phyloP scores from a whole-genome alignment of 2,329 filamentous ascomycete species.

The Penicillium sp. region DNA sequence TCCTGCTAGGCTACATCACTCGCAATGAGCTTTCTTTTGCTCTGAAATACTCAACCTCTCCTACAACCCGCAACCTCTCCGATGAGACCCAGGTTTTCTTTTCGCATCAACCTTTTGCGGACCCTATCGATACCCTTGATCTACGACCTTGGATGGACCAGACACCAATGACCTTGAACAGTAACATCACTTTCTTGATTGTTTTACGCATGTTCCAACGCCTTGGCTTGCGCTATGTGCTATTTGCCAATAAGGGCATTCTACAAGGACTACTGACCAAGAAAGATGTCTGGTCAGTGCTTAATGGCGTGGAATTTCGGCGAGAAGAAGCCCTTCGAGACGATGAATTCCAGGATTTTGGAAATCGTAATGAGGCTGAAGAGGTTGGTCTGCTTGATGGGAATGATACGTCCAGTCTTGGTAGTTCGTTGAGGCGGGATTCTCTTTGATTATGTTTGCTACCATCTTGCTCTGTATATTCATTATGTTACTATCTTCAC shows the following conservation, averaged over 20 bases:
- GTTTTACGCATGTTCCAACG: constrained; percentile 92
- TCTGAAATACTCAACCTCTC: constrained; percentile 61
- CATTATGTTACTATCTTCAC: not conserved
- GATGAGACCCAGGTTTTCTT: constrained; percentile 80
- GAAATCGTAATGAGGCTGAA: constrained; percentile 32
- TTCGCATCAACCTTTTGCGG: constrained; percentile 75
- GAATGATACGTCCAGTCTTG: constrained; percentile 35
- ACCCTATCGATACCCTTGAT: constrained; percentile 76
- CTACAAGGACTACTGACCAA: constrained; percentile 88
- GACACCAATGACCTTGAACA: constrained; percentile 87
- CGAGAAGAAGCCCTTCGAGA: constrained; percentile 34
- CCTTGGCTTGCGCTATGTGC: constrained; percentile 82
- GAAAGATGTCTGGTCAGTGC: constrained; percentile 93
- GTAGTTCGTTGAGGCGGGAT: constrained; percentile 33
- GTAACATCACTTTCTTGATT: constrained; percentile 74
- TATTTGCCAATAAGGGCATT: constrained; percentile 79
- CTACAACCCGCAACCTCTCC: constrained; percentile 52
- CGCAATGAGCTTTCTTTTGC: constrained; percentile 86
- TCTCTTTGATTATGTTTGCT: constrained; percentile 29
- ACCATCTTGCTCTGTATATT: not conserved
- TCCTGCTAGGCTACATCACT: constrained; percentile 90
- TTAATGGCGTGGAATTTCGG: constrained; percentile 70
- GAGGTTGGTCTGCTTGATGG: constrained; percentile 40
- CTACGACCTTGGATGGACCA: constrained; percentile 98
- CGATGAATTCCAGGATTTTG: constrained; percentile 29